These are phyloP conservation scores for Citrus unshiu DNA, from an alignment of 345 rosid species.

Conservation along the genomic window DNA sequence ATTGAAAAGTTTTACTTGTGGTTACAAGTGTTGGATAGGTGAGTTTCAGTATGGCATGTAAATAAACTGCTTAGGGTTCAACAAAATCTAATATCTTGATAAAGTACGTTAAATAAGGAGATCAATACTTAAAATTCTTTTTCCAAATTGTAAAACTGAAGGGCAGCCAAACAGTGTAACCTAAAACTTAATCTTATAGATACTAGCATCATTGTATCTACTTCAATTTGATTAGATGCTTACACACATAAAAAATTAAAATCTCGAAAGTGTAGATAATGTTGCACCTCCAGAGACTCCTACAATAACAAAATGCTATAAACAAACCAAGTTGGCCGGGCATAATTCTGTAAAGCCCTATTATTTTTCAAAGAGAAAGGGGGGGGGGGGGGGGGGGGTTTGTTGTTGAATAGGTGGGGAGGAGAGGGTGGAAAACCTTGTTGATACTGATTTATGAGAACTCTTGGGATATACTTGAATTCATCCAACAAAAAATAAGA, in stretches of 20 bases:
- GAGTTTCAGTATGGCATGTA: not conserved
- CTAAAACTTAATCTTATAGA: not conserved
- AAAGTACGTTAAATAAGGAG: not conserved
- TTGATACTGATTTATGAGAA: not conserved
- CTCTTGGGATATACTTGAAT: not conserved
- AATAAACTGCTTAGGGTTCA: not conserved
- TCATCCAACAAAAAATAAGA: not conserved
- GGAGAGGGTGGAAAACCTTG: too few species aligned
- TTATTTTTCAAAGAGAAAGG: too few species aligned
- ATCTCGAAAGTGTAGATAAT: not conserved
- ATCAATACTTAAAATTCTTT: not conserved
- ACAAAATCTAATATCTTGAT: not conserved
- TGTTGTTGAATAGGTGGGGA: too few species aligned
- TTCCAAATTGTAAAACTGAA: not conserved
- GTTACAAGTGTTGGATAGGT: not conserved
- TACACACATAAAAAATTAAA: not conserved
- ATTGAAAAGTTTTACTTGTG: not conserved
- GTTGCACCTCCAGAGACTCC: not conserved
- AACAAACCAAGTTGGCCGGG: not conserved
- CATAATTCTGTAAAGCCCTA: not conserved
- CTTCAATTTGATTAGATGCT: not conserved
- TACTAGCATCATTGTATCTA: not conserved
- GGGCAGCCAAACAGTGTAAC: not conserved
- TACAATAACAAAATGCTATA: not conserved
- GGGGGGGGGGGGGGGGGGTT: too few species aligned